Conservation (phyloP, 495 filamentous ascomycete species). For the Podospora anserina region DNA sequence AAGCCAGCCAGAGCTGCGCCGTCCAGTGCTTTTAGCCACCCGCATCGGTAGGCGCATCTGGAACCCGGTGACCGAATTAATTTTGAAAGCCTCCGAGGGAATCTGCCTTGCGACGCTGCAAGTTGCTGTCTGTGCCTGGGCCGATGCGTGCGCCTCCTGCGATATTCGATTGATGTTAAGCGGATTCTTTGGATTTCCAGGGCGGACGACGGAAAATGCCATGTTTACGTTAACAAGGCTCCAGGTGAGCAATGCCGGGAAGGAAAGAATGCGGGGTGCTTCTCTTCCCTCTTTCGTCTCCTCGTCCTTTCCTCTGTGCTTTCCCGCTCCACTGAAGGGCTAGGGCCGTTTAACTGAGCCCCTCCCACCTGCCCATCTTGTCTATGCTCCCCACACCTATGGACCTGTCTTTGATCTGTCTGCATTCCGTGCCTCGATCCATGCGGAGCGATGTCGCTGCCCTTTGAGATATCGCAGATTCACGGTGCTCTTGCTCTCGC, state of each 20-base stretch:
- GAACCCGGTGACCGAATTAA: neutral
- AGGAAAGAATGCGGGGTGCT: neutral
- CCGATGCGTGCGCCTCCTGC: neutral
- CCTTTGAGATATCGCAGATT: constrained; percentile 13
- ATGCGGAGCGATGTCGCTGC: constrained; percentile 14
- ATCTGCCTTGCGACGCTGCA: neutral
- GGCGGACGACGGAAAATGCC: neutral
- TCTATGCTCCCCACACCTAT: neutral
- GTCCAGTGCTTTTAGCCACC: constrained; percentile 8
- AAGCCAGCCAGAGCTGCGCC: neutral
- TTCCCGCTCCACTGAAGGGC: neutral
- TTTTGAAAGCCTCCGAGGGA: neutral
- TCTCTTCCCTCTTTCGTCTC: neutral
- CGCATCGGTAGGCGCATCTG: neutral
- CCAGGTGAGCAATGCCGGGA: neutral
- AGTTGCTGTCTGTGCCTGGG: neutral
- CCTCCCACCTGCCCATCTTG: neutral
- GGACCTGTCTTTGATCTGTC: constrained; percentile 1
- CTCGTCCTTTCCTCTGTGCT: neutral
- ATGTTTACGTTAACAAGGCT: neutral
- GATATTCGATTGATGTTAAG: neutral
- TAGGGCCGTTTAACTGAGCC: too few relatives aligned
- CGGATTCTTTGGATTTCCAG: neutral
- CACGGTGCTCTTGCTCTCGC: constrained; percentile 9
- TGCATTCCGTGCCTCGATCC: neutral